Percentiles rank a stretch among this genome's conserved stretches.
These are phyloP conservation scores for Fusarium coffeatum DNA, from an alignment of 2,329 filamentous ascomycete species.

Conservation along the genomic window DNA sequence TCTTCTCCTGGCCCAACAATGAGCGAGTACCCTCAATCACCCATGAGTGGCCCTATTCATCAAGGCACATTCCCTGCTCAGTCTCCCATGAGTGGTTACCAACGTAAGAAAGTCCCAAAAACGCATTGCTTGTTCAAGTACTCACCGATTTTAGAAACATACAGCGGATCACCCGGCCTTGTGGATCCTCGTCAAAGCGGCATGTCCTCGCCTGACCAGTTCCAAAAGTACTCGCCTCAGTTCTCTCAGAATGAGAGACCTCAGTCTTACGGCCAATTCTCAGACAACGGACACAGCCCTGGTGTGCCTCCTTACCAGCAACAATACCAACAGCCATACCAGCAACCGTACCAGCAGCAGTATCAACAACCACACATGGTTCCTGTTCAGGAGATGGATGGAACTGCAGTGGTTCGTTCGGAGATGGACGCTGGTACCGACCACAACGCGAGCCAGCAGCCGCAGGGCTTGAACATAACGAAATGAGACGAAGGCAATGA, in stretches of 20 bases:
- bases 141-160: constrained; percentile 36
- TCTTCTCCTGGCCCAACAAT: constrained; percentile 17
- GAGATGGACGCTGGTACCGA: constrained; percentile 41
- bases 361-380: constrained; percentile 26
- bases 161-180: constrained; percentile 23
- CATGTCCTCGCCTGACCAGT: constrained; percentile 32
- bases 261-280: constrained; percentile 28
- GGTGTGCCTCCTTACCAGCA: constrained; percentile 30
- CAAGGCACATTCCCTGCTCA: constrained; percentile 17
- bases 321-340: constrained; percentile 13
- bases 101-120: constrained; percentile 28
- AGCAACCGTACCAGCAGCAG: constrained; percentile 19
- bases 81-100: constrained; percentile 41
- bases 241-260: constrained; percentile 32
- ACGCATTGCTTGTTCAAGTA: neutral
- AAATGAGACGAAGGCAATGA: neutral
- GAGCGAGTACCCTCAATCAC: constrained; percentile 25
- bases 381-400: constrained; percentile 43
- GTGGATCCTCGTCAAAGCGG: constrained; percentile 31
- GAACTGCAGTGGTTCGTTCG: constrained; percentile 21
- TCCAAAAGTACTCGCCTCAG: constrained; percentile 36
- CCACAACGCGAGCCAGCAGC: neutral
- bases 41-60: constrained; percentile 6
- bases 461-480: constrained; percentile 5
- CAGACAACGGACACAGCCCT: constrained; percentile 31